These are phyloP conservation scores for Umbelopsis ramanniana DNA, from an alignment of 192 early-diverging fungal species.

Conservation along the genomic window DNA sequence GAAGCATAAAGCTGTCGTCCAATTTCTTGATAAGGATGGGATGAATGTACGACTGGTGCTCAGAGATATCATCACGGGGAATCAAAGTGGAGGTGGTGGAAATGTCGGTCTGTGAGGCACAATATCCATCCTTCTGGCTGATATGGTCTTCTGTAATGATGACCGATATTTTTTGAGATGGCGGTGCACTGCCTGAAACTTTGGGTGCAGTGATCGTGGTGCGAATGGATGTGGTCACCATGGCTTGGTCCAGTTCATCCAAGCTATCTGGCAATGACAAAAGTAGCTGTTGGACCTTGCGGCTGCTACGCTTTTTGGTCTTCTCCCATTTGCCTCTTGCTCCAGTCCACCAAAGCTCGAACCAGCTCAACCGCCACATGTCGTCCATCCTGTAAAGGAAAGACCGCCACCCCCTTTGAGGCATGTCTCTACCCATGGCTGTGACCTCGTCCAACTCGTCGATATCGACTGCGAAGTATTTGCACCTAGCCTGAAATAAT, in stretches of 20 bases:
- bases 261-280: background rate
- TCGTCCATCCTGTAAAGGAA: background rate
- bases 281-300: slow-evolving; percentile 1
- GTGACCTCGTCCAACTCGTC: slow-evolving; percentile 2
- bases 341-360: slow-evolving; percentile 5
- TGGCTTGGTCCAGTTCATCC: background rate
- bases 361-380: slow-evolving; percentile 10
- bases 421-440: background rate
- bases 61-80: background rate
- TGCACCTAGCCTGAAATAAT: slow-evolving; percentile 49
- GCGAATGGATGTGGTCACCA: background rate
- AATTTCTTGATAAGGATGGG: background rate
- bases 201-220: background rate
- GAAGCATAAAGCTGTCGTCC: slow-evolving; percentile 8
- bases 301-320: background rate
- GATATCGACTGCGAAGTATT: slow-evolving; percentile 28
- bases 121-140: slow-evolving; percentile 1
- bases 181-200: slow-evolving; percentile 5
- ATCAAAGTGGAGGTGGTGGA: background rate
- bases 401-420: background rate
- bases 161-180: background rate
- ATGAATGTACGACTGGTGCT: background rate
- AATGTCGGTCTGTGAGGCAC: background rate
- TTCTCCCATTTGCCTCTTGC: slow-evolving; percentile 21
- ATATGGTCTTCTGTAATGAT: background rate